phyloP scores from a whole-genome alignment of 2,329 filamentous ascomycete species.

The Aspergillus sp. region DNA sequence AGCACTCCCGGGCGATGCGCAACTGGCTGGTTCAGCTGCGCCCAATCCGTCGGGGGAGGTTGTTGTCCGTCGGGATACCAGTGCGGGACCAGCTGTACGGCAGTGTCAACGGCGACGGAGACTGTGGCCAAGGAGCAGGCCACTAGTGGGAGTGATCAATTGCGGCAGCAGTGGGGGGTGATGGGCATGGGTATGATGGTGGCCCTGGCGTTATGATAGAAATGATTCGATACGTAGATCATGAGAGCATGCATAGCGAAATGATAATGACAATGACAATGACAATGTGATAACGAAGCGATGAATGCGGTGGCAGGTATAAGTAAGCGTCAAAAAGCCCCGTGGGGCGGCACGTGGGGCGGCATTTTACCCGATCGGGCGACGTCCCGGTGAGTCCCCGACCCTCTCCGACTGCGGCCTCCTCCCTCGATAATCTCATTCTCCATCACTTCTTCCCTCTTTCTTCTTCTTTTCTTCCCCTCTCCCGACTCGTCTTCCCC shows the following conservation, averaged over 20 bases:
- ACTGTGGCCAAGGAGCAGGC: slow-evolving; percentile 48
- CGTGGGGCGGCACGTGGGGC: slow-evolving; percentile 14
- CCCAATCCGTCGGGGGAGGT: slow-evolving; percentile 66
- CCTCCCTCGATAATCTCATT: slow-evolving; percentile 18
- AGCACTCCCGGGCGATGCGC: slow-evolving; percentile 61
- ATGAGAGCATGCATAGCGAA: neutral
- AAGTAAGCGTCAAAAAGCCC: slow-evolving; percentile 3
- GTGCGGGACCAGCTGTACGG: slow-evolving; percentile 75
- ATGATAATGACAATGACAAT: slow-evolving; percentile 12
- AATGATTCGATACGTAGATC: neutral
- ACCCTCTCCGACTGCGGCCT: slow-evolving; percentile 15
- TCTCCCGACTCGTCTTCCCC: neutral
- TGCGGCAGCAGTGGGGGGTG: slow-evolving; percentile 5
- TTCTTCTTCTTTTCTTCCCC: slow-evolving; percentile 10
- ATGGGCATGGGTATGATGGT: slow-evolving; percentile 14
- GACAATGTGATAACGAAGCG: neutral
- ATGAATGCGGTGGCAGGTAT: slow-evolving; percentile 4
- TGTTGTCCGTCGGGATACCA: slow-evolving; percentile 80
- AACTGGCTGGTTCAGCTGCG: slow-evolving; percentile 75
- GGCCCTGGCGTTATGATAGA: slow-evolving; percentile 3
- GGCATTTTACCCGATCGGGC: slow-evolving; percentile 14
- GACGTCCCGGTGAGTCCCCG: slow-evolving; percentile 6
- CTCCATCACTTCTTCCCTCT: slow-evolving; percentile 17
- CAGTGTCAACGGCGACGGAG: slow-evolving; percentile 55
- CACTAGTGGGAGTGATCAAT: slow-evolving; percentile 18